Conservation (phyloP, 805 yeast genomes). For the Zygotorulaspora florentina region DNA sequence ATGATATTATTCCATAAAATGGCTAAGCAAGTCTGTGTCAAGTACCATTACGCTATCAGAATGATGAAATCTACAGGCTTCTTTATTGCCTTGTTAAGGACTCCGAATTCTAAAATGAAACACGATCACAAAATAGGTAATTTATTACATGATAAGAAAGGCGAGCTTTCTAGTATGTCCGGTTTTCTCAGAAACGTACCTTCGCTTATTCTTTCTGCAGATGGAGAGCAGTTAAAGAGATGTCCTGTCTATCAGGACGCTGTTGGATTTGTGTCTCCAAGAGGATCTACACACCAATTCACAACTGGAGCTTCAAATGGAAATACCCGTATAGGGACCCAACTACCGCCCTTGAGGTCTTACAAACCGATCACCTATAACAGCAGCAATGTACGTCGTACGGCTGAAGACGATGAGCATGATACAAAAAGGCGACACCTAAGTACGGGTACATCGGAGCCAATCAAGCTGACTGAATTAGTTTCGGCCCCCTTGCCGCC, state of each 20-base stretch:
- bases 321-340: slow-evolving; percentile 18
- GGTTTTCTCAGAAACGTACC: slow-evolving; percentile 34
- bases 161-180: slow-evolving; percentile 27
- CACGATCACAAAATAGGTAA: slow-evolving; percentile 8
- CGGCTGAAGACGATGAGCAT: slow-evolving; percentile 17
- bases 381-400: slow-evolving; percentile 30
- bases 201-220: slow-evolving; percentile 31
- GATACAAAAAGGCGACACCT: slow-evolving; percentile 26
- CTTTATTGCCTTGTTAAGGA: slow-evolving; percentile 38
- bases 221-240: slow-evolving; percentile 33
- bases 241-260: slow-evolving; percentile 39
- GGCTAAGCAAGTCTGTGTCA: slow-evolving; percentile 46
- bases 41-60: slow-evolving; percentile 67
- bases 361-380: slow-evolving; percentile 35
- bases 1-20: slow-evolving; percentile 41
- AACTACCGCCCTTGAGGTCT: slow-evolving; percentile 32
- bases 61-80: slow-evolving; percentile 53
- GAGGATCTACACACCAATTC: slow-evolving; percentile 7
- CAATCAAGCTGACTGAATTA: slow-evolving; percentile 7
- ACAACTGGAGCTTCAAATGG: slow-evolving; percentile 3
- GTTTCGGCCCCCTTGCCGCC: slow-evolving; percentile 16
- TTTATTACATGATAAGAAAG: slow-evolving; percentile 16
- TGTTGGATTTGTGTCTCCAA: slow-evolving; percentile 30
- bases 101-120: slow-evolving; percentile 24
- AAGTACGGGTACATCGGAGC: slow-evolving; percentile 7